Evolutionary conservation across 306 rosid species (phyloP).

Genomic region (Macrotyloma uniflorum): DNA sequence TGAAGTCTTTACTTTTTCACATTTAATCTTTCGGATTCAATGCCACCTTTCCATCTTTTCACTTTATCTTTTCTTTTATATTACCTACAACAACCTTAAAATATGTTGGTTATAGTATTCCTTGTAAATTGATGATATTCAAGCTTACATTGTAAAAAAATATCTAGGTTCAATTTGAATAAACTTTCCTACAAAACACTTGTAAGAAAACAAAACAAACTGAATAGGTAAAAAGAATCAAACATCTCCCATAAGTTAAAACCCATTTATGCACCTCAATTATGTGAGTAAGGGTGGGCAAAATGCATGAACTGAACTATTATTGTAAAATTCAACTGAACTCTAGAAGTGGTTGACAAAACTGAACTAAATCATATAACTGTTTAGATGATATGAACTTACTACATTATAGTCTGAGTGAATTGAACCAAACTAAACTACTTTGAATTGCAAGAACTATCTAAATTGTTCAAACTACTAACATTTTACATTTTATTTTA

Average conservation of each 20-base stretch:
- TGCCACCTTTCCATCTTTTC: not conserved
- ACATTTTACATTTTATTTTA: no score
- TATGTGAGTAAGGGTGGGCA: no score
- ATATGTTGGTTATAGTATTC: not conserved
- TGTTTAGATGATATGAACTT: no score
- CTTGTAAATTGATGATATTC: constrained; percentile 4
- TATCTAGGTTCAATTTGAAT: not conserved
- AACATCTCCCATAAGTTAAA: not conserved
- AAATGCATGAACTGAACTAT: no score
- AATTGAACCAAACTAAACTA: no score
- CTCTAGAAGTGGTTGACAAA: no score
- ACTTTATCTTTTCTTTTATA: not conserved
- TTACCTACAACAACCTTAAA: not conserved
- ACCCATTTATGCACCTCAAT: not conserved
- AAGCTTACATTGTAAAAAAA: not conserved
- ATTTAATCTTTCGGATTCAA: not conserved
- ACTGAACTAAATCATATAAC: no score
- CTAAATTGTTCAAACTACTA: no score
- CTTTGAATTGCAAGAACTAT: no score
- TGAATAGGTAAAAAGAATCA: not conserved
- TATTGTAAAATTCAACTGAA: no score
- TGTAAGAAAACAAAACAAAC: not conserved
- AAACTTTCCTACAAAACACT: not conserved
- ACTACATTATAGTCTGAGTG: no score
- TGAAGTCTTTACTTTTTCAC: not conserved